Conservation (phyloP, 1,139 yeast species). For the Trichomonascaceae sp. region DNA sequence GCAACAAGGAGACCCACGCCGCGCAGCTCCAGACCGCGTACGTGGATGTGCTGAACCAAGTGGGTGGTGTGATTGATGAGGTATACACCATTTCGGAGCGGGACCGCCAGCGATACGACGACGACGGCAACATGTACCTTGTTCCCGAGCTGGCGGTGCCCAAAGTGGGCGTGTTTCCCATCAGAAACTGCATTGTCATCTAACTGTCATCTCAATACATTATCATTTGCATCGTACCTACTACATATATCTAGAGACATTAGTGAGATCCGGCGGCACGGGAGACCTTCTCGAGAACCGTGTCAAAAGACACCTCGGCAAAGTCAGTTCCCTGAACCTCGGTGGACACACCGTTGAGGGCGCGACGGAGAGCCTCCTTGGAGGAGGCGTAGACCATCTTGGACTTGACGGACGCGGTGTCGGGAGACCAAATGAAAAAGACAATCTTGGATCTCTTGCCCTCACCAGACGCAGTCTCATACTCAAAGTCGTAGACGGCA, state of each 20-base stretch:
- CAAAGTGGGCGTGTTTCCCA: constrained; percentile 11
- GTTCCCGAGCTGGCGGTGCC: constrained; percentile 15
- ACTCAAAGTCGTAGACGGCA: constrained; percentile 94
- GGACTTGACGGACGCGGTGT: constrained; percentile 78
- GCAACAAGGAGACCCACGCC: constrained; percentile 68
- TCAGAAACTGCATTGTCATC: too few relatives aligned
- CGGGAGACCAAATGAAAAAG: constrained; percentile 96
- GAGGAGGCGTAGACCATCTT: constrained; percentile 98
- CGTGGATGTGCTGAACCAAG: constrained; percentile 40
- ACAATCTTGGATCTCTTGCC: constrained; percentile 92
- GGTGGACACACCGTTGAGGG: constrained; percentile 84
- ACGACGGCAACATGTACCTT: constrained; percentile 64
- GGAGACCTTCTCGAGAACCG: constrained; percentile 81
- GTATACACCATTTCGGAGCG: constrained; percentile 69
- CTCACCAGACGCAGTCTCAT: constrained; percentile 78
- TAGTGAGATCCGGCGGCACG: constrained; percentile 61
- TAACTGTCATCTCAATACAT: too few relatives aligned
- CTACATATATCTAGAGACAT: too few relatives aligned
- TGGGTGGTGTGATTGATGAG: constrained; percentile 52
- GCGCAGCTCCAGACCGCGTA: constrained; percentile 63
- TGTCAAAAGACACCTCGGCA: constrained; percentile 89
- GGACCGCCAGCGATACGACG: constrained; percentile 81
- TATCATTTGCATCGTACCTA: too few relatives aligned
- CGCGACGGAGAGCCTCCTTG: constrained; percentile 94
- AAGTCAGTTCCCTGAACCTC: constrained; percentile 98